These are phyloP conservation scores for Ricinus communis DNA, from an alignment of 345 rosid species.

Conservation along the genomic window DNA sequence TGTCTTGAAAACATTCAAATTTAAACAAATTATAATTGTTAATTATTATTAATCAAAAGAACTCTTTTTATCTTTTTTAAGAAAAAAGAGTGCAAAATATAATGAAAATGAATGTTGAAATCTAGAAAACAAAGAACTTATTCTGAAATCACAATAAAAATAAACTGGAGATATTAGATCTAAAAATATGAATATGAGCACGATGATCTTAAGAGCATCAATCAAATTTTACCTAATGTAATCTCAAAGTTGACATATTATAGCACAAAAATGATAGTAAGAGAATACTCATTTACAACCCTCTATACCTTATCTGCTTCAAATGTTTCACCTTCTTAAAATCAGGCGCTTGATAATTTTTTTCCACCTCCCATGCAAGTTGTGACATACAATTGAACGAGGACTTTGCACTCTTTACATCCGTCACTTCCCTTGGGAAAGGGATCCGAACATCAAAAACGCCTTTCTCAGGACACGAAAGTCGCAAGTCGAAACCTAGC, in stretches of 20 bases:
- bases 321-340: conserved; percentile 65
- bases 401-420: conserved; percentile 87
- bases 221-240: too few species aligned
- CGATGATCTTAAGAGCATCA: too few species aligned
- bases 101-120: too few species aligned
- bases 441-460: conserved; percentile 76
- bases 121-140: too few species aligned
- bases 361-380: conserved; percentile 93
- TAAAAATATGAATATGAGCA: too few species aligned
- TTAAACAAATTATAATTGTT: too few species aligned
- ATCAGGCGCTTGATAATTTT: conserved; percentile 48
- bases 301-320: conserved; percentile 45
- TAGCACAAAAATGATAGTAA: neutral
- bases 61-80: too few species aligned
- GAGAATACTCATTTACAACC: conserved; percentile 14
- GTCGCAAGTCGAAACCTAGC: conserved; percentile 76
- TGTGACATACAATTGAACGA: conserved; percentile 93
- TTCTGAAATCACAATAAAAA: too few species aligned
- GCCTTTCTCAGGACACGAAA: conserved; percentile 52
- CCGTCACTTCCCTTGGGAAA: conserved; percentile 78
- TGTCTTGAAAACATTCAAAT: too few species aligned
- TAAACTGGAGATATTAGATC: too few species aligned
- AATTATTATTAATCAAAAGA: too few species aligned
- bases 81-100: too few species aligned
- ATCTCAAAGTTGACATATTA: neutral